phyloP scores from a whole-genome alignment of 768 basidiomycete species.

The Gymnopilus dilepis region DNA sequence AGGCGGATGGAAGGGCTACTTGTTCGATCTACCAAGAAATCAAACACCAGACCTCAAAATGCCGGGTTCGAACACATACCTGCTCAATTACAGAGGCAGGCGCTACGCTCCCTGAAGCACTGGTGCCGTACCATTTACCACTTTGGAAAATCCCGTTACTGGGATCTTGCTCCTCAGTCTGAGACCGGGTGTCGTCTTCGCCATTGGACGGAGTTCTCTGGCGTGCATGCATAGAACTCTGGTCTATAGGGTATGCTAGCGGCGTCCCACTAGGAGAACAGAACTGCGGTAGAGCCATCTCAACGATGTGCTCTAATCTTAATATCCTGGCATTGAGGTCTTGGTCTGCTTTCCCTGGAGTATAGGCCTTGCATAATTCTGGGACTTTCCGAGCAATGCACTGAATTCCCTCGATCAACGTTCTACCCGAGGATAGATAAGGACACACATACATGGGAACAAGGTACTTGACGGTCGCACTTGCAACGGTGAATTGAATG shows the following conservation, averaged over 20 bases:
- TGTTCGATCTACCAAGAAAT: conserved; percentile 51
- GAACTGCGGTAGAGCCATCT: conserved; percentile 79
- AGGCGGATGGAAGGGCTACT: conserved; percentile 49
- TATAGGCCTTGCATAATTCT: conserved; percentile 87
- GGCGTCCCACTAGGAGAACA: conserved; percentile 49
- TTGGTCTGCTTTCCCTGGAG: conserved; percentile 85
- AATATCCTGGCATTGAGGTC: conserved; percentile 76
- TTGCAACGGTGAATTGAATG: conserved; percentile 35
- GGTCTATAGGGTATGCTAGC: conserved; percentile 35
- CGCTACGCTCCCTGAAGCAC: conserved; percentile 83
- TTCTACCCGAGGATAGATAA: conserved; percentile 18
- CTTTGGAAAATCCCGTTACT: conserved; percentile 80
- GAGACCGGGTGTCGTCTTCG: conserved; percentile 75
- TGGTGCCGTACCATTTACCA: conserved; percentile 86
- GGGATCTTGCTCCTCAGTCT: conserved; percentile 78
- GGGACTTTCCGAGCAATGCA: conserved; percentile 88
- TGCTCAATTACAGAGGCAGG: conserved; percentile 81
- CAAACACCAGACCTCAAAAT: not conserved
- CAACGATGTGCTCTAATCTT: conserved; percentile 82
- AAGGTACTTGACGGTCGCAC: conserved; percentile 88
- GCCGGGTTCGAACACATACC: conserved; percentile 40
- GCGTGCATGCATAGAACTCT: conserved; percentile 35
- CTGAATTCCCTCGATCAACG: conserved; percentile 40
- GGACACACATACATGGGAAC: conserved; percentile 69
- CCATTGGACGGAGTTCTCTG: conserved; percentile 55